These are phyloP conservation scores for Yamadazyma conglobata DNA, from an alignment of 1,139 yeast genomes.

Conservation along the genomic window DNA sequence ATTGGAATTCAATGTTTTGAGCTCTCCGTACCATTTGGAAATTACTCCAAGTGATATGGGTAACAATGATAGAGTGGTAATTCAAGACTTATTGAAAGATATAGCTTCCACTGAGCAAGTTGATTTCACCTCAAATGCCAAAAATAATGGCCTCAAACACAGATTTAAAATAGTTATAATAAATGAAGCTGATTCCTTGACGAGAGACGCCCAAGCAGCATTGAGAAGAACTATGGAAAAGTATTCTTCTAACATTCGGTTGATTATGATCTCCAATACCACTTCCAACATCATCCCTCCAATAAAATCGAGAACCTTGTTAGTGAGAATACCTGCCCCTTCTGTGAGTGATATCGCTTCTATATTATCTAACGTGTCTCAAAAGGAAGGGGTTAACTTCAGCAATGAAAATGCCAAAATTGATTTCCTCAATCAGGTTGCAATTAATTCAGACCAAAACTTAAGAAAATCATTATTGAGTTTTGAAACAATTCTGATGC, in stretches of 20 bases:
- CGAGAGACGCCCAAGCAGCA: slow-evolving; percentile 97
- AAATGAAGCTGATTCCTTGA: slow-evolving; percentile 89
- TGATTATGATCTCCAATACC: slow-evolving; percentile 81
- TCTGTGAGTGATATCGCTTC: slow-evolving; percentile 48
- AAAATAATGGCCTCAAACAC: slow-evolving; percentile 42
- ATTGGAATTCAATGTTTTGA: slow-evolving; percentile 85
- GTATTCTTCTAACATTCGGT: slow-evolving; percentile 81
- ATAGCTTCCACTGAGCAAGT: slow-evolving; percentile 95
- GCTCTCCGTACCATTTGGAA: slow-evolving; percentile 87
- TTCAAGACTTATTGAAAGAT: slow-evolving; percentile 89
- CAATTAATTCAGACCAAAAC: slow-evolving; percentile 61
- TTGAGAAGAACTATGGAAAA: slow-evolving; percentile 97
- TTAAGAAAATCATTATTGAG: slow-evolving; percentile 74
- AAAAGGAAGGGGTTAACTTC: slow-evolving; percentile 51
- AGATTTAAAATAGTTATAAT: slow-evolving; percentile 88
- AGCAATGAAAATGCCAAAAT: slow-evolving; percentile 32
- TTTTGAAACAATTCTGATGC: slow-evolving; percentile 82
- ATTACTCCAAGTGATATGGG: slow-evolving; percentile 98
- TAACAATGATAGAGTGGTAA: slow-evolving; percentile 88
- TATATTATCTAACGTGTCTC: slow-evolving; percentile 55
- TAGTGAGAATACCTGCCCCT: slow-evolving; percentile 87
- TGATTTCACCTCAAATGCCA: slow-evolving; percentile 46
- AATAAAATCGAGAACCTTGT: slow-evolving; percentile 85
- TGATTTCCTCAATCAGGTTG: slow-evolving; percentile 49
- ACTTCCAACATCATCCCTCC: slow-evolving; percentile 93